Conservation (phyloP, 768 basidiomycete genomes). For the Suillus alpinus region DNA sequence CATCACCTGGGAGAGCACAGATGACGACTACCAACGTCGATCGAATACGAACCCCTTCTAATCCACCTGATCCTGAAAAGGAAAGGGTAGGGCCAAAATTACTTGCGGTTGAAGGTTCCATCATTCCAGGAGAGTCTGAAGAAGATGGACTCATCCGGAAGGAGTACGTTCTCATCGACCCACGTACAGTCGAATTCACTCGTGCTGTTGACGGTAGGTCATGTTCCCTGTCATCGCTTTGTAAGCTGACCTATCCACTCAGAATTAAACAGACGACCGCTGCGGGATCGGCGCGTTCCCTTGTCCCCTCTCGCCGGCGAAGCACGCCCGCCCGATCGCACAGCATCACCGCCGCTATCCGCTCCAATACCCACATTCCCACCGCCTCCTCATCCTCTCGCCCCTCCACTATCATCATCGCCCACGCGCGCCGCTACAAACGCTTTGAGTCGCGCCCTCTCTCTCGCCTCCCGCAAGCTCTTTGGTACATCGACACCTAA, state of each 20-base stretch:
- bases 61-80: constrained; percentile 11
- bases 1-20: constrained; percentile 17
- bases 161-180: constrained; percentile 95
- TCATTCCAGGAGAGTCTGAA: constrained; percentile 81
- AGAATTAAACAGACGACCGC: constrained; percentile 65
- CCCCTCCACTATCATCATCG: constrained; percentile 62
- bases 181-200: constrained; percentile 87
- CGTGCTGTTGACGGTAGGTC: constrained; percentile 83
- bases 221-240: not conserved
- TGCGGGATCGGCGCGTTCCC: constrained; percentile 54
- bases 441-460: constrained; percentile 77
- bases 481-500: constrained; percentile 54
- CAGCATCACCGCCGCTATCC: constrained; percentile 21
- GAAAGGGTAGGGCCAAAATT: constrained; percentile 16
- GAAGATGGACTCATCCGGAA: constrained; percentile 76
- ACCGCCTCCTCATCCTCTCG: constrained; percentile 51
- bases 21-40: constrained; percentile 3
- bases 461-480: constrained; percentile 76
- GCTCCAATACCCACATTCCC: constrained; percentile 45
- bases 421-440: constrained; percentile 69
- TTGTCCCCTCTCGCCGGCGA: constrained; percentile 51
- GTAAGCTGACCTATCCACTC: constrained; percentile 15
- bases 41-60: constrained; percentile 14
- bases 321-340: constrained; percentile 34
- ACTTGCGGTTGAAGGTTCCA: constrained; percentile 56